A percentile compares a stretch with the other conserved stretches of the same genome.
Conservation (phyloP, 2,329 filamentous ascomycete species). For the Ilyonectria mors-panacis region DNA sequence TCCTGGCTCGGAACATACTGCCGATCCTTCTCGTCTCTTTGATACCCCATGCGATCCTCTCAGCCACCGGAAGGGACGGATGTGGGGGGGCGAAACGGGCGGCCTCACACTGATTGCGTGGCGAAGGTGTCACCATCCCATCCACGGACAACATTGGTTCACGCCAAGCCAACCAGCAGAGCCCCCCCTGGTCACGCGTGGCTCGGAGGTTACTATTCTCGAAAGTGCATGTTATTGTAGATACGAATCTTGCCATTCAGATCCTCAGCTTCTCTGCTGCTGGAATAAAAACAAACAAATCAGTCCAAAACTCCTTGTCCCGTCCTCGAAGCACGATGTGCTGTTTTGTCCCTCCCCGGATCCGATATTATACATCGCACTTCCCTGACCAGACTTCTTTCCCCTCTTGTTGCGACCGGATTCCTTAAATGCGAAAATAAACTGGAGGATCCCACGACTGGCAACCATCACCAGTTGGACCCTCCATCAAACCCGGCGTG, state of each 20-base stretch:
- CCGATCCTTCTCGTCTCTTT: not conserved
- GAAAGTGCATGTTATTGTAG: constrained; percentile 8
- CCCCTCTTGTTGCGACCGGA: constrained; percentile 41
- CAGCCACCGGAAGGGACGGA: constrained; percentile 31
- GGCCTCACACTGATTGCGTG: constrained; percentile 45
- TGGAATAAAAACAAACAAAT: constrained; percentile 34
- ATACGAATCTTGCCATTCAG: constrained; percentile 12
- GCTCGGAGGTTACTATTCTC: constrained; percentile 7
- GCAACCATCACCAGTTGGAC: not conserved
- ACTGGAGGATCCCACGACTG: not conserved
- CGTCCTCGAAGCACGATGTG: constrained; percentile 33
- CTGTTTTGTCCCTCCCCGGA: constrained; percentile 32
- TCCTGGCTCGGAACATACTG: constrained; percentile 4
- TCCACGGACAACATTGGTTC: constrained; percentile 18
- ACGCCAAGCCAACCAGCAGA: constrained; percentile 12
- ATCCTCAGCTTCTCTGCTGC: constrained; percentile 28
- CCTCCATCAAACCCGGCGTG: constrained; percentile 34
- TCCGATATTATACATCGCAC: constrained; percentile 41
- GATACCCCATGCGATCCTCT: not conserved
- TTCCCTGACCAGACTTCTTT: constrained; percentile 33
- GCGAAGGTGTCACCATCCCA: constrained; percentile 35
- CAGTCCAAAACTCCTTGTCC: constrained; percentile 44
- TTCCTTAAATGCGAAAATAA: constrained; percentile 30
- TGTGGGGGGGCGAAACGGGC: constrained; percentile 38
- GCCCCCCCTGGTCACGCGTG: not conserved